Base-by-base conservation (phyloP, 2,329 filamentous ascomycete genomes). In the Fusarium aywerte region DNA sequence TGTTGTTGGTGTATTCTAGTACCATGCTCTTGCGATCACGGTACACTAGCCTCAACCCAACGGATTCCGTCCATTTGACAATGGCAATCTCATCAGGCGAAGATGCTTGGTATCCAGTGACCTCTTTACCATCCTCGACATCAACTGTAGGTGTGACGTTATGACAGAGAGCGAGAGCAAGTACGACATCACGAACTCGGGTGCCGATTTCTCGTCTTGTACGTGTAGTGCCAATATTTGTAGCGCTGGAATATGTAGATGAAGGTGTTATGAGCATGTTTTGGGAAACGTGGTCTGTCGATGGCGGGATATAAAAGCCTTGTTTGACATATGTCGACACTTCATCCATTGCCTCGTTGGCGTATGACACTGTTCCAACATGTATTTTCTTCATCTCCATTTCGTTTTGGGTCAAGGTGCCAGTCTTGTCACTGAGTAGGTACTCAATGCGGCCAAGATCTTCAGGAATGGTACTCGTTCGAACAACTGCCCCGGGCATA, bases 361-460 rank as follows among this genome's bases (percentile, higher is more conserved):
- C 96, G 74, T 99, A 99, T 2, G 95, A 98, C 2, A 98, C 96
- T 11, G 96, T 99, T 11, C 96, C 96, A 52, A 99, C 92, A 74
- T 99, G 96, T 7, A 99, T 95, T 80, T 99, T 99, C 76, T 96
- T 97, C 85, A 99, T 90, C 75, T 97, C 95, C 94, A 97, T 97
- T 74, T 97, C 93, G 74, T 99, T 99, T 72, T 98, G 93, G 1
- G 96, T 99, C 61, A 99, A 79, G 3, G 96, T 99, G n/a, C 96
- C 96, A 1, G 96, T 99, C 79, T 99, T 99, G 78, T 99, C 96
- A 66, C 93, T 97, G 29, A 99, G 84, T 4, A 99, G 84, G 76
- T 99, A 99, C 78, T 99, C 96, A 42, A 99, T 97, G 23, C 96
- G 87, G 9, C 96, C 96, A 4, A 99, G 82, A 73, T 99, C 96